A percentile compares a stretch with the other conserved stretches of the same genome.
Conservation (phyloP, 305 asterid genomes). For the Fraxinus xanthoxyloides region DNA sequence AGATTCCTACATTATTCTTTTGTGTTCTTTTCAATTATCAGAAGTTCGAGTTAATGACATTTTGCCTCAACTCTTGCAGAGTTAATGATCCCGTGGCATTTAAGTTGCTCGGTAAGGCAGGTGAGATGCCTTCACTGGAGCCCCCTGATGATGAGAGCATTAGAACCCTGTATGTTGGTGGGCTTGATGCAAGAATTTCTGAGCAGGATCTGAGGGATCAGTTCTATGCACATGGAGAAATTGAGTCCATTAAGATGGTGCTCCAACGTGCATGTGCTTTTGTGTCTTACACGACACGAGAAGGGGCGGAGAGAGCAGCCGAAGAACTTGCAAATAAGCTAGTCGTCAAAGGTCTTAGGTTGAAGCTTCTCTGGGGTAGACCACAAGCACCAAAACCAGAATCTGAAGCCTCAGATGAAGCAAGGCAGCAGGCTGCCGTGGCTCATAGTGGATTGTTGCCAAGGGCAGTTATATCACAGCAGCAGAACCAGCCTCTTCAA, state of each 20-base stretch:
- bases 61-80: slow-evolving; percentile 36
- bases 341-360: slow-evolving; percentile 78
- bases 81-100: slow-evolving; percentile 92
- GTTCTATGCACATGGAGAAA: slow-evolving; percentile 92
- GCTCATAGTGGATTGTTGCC: slow-evolving; percentile 86
- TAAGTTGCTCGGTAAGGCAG: slow-evolving; percentile 89
- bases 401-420: slow-evolving; percentile 65
- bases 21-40: background rate
- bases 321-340: slow-evolving; percentile 86
- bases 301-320: slow-evolving; percentile 95
- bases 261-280: slow-evolving; percentile 90
- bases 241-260: slow-evolving; percentile 85
- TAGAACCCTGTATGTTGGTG: slow-evolving; percentile 88
- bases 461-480: slow-evolving; percentile 84
- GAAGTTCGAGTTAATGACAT: background rate
- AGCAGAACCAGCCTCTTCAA: slow-evolving; percentile 70
- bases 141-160: slow-evolving; percentile 94
- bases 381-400: slow-evolving; percentile 70
- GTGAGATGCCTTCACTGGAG: slow-evolving; percentile 96
- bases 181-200: slow-evolving; percentile 75
- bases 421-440: slow-evolving; percentile 66
- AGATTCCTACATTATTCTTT: background rate
- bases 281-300: slow-evolving; percentile 88
- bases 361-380: slow-evolving; percentile 91
- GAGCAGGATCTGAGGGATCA: slow-evolving; percentile 90